Evolutionary conservation across 345 rosid genomes (phyloP), one percentile per base, ranked within the genome.

Genomic region (Acer yangbiense): DNA sequence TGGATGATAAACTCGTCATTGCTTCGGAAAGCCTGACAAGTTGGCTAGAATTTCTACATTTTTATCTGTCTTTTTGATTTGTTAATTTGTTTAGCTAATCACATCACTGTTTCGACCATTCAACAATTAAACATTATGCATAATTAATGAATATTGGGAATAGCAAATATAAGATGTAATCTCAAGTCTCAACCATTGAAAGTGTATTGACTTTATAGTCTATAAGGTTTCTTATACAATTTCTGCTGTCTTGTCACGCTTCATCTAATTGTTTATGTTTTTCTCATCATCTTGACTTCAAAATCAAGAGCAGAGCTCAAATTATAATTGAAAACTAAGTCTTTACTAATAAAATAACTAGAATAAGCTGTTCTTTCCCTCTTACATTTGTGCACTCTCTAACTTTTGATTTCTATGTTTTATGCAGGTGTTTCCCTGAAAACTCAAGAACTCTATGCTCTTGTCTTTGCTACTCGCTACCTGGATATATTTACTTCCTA

Each of bases 361-460:
- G 13, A 25, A 46, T 48, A 35, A 52, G n/a, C 43, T 66, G 20
- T 43, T 61, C 11, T 46, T 71, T 1, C 11, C 9, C 29, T 7
- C 25, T 48, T 46, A 16, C n/a, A 35, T 50, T 23, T 18, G 10
- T 55, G 41, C 39, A 76, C 25, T 39, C 23, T 55, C 17, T 54
- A 39, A 57, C n/a, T 18, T 35, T 23, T 55, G 1, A 32, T 29
- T 74, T 74, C 69, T 44, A 62, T 48, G 58, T 65, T 74, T 54
- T 77, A 8, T 80, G 84, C 88, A 94, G 98, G 98, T 48, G 41
- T 94, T 69, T 94, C 98, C 2, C 76, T 94, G 72, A 94, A 89
- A 88, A 94, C 98, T 68, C 98, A 94, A 76, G 98, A 94, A 80
- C 97, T 92, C 65, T 92, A 88, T 76, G 93, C 88, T 65, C 64